Conservation (phyloP, 129 eudicot genomes). For the Logfia minima region DNA sequence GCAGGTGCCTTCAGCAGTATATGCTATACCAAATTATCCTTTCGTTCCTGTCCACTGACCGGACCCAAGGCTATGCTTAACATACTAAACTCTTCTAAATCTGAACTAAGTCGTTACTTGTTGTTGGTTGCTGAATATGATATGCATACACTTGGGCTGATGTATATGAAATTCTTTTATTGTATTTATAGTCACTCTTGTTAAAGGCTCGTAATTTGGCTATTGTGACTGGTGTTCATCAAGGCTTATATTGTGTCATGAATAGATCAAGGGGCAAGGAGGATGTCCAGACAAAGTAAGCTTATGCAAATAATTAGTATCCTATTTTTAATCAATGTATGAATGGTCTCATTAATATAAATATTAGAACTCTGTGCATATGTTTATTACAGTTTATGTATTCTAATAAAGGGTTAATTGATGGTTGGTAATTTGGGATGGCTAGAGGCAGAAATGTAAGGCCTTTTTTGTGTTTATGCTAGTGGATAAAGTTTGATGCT, state of each 20-base stretch:
- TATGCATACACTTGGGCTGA: no score
- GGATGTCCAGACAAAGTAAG: conserved; percentile 4
- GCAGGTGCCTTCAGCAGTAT: neutral
- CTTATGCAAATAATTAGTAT: neutral
- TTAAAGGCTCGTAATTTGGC: neutral
- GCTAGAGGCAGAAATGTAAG: neutral
- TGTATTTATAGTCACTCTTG: neutral
- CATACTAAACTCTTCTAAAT: neutral
- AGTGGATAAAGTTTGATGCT: neutral
- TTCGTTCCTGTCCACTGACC: neutral
- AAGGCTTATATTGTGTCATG: neutral
- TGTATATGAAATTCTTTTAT: neutral
- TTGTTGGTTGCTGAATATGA: no score
- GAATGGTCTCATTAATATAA: no score
- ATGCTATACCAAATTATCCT: neutral
- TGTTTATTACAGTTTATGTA: neutral
- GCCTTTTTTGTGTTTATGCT: neutral
- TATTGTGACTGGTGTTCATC: neutral
- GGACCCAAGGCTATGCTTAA: neutral
- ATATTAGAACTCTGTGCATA: neutral
- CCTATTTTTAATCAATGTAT: no score
- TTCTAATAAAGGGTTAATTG: neutral
- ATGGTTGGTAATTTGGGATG: neutral
- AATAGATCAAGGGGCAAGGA: neutral
- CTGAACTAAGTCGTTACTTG: no score